Percentiles rank a stretch among this genome's conserved stretches.
These are phyloP conservation scores for Colletotrichum tropicicola DNA, from an alignment of 2,329 filamentous ascomycete species.

Conservation along the genomic window DNA sequence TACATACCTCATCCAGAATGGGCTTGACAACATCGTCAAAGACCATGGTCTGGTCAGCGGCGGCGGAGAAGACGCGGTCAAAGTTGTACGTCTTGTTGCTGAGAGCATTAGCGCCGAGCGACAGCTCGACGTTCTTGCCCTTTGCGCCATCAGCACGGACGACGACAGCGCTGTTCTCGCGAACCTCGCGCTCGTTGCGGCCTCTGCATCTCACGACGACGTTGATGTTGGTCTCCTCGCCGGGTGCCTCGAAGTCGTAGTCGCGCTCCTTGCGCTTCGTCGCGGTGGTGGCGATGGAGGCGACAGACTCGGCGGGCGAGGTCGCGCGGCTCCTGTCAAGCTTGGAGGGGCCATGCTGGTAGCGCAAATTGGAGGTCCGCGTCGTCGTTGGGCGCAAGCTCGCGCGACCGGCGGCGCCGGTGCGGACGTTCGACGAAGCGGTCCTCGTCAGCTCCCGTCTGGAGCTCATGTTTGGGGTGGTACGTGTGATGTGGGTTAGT, in stretches of 20 bases:
- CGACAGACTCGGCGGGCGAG: slow-evolving; percentile 77
- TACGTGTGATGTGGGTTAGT: not conserved
- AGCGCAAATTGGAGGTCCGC: slow-evolving; percentile 29
- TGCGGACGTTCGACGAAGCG: slow-evolving; percentile 23
- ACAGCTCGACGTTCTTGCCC: slow-evolving; percentile 84
- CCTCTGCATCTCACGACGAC: slow-evolving; percentile 96
- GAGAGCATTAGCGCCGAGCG: slow-evolving; percentile 90
- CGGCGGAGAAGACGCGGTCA: slow-evolving; percentile 95
- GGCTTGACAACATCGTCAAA: slow-evolving; percentile 96
- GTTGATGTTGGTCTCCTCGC: slow-evolving; percentile 94
- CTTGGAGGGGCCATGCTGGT: slow-evolving; percentile 23
- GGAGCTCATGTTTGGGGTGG: slow-evolving; percentile 23
- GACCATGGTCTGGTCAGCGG: slow-evolving; percentile 91
- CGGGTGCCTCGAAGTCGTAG: slow-evolving; percentile 73
- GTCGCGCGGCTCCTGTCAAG: slow-evolving; percentile 55
- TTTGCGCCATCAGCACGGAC: slow-evolving; percentile 88
- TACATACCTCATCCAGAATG: slow-evolving; percentile 85
- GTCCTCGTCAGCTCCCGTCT: slow-evolving; percentile 31
- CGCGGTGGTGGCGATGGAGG: slow-evolving; percentile 66
- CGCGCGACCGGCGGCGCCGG: slow-evolving; percentile 20
- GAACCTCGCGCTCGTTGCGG: slow-evolving; percentile 89
- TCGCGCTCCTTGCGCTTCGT: slow-evolving; percentile 89
- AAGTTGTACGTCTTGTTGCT: slow-evolving; percentile 98
- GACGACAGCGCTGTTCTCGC: slow-evolving; percentile 94
- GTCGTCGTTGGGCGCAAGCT: slow-evolving; percentile 25